Evolutionary conservation across 2,329 filamentous ascomycete species (phyloP).

Genomic region (Myriosclerotinia curreyana): DNA sequence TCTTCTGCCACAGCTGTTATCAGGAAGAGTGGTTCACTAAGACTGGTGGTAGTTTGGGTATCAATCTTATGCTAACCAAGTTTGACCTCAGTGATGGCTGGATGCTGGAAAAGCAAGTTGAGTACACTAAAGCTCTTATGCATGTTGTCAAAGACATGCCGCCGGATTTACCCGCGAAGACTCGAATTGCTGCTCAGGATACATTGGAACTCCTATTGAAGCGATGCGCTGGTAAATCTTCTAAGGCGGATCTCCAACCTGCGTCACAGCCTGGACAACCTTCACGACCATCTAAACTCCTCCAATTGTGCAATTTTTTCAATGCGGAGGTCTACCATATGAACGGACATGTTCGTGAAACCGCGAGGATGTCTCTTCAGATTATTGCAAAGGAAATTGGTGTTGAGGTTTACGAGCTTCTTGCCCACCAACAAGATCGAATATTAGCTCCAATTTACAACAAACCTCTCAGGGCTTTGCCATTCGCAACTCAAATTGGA

Average conservation of each 20-base stretch:
- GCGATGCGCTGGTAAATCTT: conserved; percentile 73
- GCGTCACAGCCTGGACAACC: conserved; percentile 53
- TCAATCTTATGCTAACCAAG: conserved; percentile 81
- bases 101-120: conserved; percentile 77
- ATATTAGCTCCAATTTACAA: conserved; percentile 90
- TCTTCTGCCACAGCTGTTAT: conserved; percentile 92
- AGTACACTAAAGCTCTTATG: conserved; percentile 86
- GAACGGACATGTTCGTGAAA: conserved; percentile 90
- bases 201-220: conserved; percentile 77
- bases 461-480: conserved; percentile 88
- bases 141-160: conserved; percentile 99
- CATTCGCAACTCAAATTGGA: conserved; percentile 93
- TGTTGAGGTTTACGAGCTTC: conserved; percentile 80
- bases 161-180: conserved; percentile 85
- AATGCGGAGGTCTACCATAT: conserved; percentile 89
- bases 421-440: conserved; percentile 85
- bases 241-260: conserved; percentile 70
- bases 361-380: conserved; percentile 75
- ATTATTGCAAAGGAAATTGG: conserved; percentile 76
- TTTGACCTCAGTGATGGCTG: conserved; percentile 81
- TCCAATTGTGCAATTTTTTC: conserved; percentile 77
- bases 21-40: conserved; percentile 99
- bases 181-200: conserved; percentile 75
- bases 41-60: conserved; percentile 85
- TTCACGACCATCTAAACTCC: conserved; percentile 63